Evolutionary conservation across 495 filamentous ascomycete species (phyloP).

Genomic region (Arthonia radiata): DNA sequence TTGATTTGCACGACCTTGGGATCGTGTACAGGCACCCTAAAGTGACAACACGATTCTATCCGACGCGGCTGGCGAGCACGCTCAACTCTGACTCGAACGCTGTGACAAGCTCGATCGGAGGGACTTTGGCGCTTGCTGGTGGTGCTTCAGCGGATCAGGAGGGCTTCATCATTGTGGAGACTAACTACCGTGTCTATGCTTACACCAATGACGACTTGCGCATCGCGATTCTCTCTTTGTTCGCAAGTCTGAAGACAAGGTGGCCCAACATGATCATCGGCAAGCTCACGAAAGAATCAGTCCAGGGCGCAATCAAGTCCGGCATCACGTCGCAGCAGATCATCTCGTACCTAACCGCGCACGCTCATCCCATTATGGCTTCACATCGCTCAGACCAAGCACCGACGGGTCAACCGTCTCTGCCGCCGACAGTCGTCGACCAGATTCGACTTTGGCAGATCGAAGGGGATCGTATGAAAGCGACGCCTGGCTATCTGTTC

Average conservation of each 20-base stretch:
- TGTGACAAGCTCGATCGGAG: slow-evolving; percentile 32
- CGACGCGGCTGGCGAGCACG: slow-evolving; percentile 82
- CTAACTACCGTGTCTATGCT: slow-evolving; percentile 95
- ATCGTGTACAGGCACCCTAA: slow-evolving; percentile 40
- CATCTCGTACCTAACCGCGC: slow-evolving; percentile 55
- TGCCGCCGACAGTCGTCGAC: slow-evolving; percentile 89
- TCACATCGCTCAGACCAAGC: slow-evolving; percentile 18
- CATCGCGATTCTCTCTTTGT: slow-evolving; percentile 82
- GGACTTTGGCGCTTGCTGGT: too few relatives aligned
- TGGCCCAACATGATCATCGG: slow-evolving; percentile 83
- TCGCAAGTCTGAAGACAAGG: slow-evolving; percentile 58
- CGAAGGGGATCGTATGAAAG: slow-evolving; percentile 75
- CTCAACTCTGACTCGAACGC: slow-evolving; percentile 61
- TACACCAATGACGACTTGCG: slow-evolving; percentile 83
- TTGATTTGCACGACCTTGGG: slow-evolving; percentile 68
- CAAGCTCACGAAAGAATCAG: slow-evolving; percentile 62
- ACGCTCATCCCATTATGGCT: slow-evolving; percentile 81
- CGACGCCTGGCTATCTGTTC: slow-evolving; percentile 63
- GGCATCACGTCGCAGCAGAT: slow-evolving; percentile 92
- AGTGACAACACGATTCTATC: slow-evolving; percentile 49
- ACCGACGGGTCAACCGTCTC: slow-evolving; percentile 15
- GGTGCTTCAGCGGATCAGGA: slow-evolving; percentile 20
- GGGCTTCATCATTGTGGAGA: slow-evolving; percentile 88
- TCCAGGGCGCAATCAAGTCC: slow-evolving; percentile 60
- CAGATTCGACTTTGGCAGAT: slow-evolving; percentile 96